Evolutionary conservation across 2,329 filamentous ascomycete species (phyloP), one percentile per base, ranked within the genome.

Genomic region (Tothia fuscella): DNA sequence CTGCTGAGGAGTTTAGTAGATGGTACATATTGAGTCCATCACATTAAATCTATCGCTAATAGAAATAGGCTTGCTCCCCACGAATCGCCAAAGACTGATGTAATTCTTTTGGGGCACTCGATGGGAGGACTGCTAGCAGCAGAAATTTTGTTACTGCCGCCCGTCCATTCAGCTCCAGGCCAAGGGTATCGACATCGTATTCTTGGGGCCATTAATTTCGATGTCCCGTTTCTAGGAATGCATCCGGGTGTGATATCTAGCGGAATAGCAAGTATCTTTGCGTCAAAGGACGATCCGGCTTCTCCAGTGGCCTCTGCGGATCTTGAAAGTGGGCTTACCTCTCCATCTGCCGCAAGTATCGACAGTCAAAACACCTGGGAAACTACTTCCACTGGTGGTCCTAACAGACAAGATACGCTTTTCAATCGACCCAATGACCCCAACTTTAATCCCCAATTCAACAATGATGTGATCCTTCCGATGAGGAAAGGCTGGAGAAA

Each of bases 231-330:
- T 45, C 67, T 94, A 5, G 88, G 88, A 3, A 80, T 95, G 56
- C 86, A 95, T 59, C 87, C 86, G 1, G 83, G 88, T 5, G 82
- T 95, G 31, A 74, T 94, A 31, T 73, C 78, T n/a, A 82, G 82
- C 28, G 85, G 87, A 2, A 72, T 93, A 41, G 74, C 78, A 2
- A 89, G 84, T 53, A 68, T 93, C 9, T 91, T 94, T 58, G n/a
- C n/a, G n/a, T n/a, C n/a, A n/a, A 66, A 64, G 26, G 62, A 70
- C 20, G 59, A 59, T 24, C 63, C 61, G 38, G 61, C 65, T 34
- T 54, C 55, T 9, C 43, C 39, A 13, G 20, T 22, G 36, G 26
- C 25, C 13, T 31, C 29, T 21, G n/a, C 28, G 16, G 30, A 29
- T 20, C n/a, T 5, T n/a, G 32, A 37, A 7, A 31, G 32, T 22